phyloP scores from a whole-genome alignment of 2,329 filamentous ascomycete species.

The Eutypella sp. region DNA sequence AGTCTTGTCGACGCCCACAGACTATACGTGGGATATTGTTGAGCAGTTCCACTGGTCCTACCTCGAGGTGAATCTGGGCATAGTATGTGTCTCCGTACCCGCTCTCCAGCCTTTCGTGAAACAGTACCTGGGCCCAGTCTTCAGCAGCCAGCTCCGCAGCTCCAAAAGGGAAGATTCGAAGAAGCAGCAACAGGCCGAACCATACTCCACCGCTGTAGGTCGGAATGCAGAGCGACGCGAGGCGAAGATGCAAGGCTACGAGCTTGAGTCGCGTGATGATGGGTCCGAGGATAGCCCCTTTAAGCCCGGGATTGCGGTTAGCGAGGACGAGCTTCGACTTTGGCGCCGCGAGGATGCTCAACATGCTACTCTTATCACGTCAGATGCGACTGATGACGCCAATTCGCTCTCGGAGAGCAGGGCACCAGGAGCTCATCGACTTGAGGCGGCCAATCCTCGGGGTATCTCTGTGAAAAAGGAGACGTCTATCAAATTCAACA shows the following conservation, averaged over 20 bases:
- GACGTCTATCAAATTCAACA: background rate
- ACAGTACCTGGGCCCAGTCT: background rate
- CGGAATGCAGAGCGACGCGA: background rate
- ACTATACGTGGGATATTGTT: background rate
- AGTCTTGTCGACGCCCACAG: background rate
- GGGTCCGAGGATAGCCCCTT: background rate
- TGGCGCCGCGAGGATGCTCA: background rate
- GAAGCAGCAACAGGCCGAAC: background rate
- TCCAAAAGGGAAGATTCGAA: background rate
- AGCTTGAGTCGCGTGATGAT: background rate
- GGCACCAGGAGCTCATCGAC: background rate
- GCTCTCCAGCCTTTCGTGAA: background rate
- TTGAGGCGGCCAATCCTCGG: background rate
- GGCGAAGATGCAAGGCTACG: background rate
- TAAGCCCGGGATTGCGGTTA: background rate
- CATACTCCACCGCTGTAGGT: background rate
- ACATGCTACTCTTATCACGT: background rate
- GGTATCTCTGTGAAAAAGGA: background rate
- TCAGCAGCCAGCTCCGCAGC: background rate
- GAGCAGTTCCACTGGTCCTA: constrained; percentile 1
- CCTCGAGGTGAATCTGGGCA: background rate
- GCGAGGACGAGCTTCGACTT: background rate
- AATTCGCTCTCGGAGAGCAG: background rate
- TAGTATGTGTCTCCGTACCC: background rate
- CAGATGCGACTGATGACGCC: background rate